These are phyloP conservation scores for Fusarium sp. DNA, from an alignment of 2,329 filamentous ascomycete genomes.

Conservation along the genomic window DNA sequence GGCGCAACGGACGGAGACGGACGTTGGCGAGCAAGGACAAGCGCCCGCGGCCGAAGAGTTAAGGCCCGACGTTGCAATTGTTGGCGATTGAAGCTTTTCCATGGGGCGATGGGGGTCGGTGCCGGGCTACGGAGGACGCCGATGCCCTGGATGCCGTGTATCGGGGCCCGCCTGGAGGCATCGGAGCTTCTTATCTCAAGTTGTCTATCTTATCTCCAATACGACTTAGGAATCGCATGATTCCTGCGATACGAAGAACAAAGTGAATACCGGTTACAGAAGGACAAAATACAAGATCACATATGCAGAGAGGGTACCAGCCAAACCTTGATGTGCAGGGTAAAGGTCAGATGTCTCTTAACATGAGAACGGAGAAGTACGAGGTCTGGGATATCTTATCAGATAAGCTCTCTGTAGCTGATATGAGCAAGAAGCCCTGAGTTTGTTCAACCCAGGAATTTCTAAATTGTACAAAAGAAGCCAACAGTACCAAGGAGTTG, in stretches of 20 bases:
- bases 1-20: conserved; percentile 42
- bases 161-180: conserved; percentile 41
- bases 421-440: no score
- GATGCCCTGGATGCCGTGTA: conserved; percentile 40
- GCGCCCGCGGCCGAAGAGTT: conserved; percentile 42
- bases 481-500: background rate
- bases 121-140: conserved; percentile 48
- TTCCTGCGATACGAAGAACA: conserved; percentile 18
- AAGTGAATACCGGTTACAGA: background rate
- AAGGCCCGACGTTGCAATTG: conserved; percentile 12
- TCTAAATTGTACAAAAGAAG: background rate
- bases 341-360: background rate
- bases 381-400: background rate
- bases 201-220: conserved; percentile 32
- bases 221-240: conserved; percentile 35
- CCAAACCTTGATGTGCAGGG: background rate
- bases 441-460: background rate
- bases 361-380: background rate
- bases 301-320: background rate
- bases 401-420: no score
- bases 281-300: conserved; percentile 6
- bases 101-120: conserved; percentile 46
- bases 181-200: conserved; percentile 31
- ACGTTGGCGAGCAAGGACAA: conserved; percentile 43
- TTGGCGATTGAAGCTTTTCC: conserved; percentile 36